Base-by-base conservation (phyloP, 805 yeast genomes). In the Teunomyces tritomae region DNA sequence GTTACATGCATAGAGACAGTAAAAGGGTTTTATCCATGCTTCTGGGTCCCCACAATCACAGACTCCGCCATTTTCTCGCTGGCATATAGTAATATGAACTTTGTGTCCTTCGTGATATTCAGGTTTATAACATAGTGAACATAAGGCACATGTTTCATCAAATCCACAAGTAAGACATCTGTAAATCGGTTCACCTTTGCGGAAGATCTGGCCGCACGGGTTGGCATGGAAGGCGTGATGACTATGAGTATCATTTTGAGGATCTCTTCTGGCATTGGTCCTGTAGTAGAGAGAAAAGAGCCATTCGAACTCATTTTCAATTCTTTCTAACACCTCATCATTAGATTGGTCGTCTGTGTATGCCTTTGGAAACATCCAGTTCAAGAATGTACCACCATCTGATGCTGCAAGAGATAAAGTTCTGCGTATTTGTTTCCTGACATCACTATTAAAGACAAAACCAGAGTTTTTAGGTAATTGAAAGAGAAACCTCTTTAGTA, bases 21-120 rank as follows among this genome's bases (percentile, higher is more conserved):
- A 58, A 37, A 82, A 68, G 1, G 73, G 65, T 11, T 63, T 64
- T 4, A 71, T 76, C 90, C 95, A 89, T 0, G 95, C 95, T 58
- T 87, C 96, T 0, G 83, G 80, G 58, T 89, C 96, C 3, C 96
- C 96, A 63, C 96, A 89, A 59, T 89, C 96, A 62, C 95, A 87
- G 14, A 85, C 86, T 0, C 94, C 94, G 33, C 91, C 88, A 48
- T 80, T 85, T 50, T 81, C 86, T 45, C 87, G 72, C 37, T 79
- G 80, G 48, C 85, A 79, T 5, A 87, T 80, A 34, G 80, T 73
- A 13, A 82, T 78, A 47, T 83, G 79, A 7, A 87, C 83, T 41
- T 81, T 78, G 63, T 91, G 98, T 39, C 82, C 92, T 30, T 61
- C 59, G 64, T 91, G 98, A 47, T 78, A 74, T 3, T 79, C 81